Evolutionary conservation across 345 rosid species (phyloP).

Genomic region (Diplotaxis tenuifolia): DNA sequence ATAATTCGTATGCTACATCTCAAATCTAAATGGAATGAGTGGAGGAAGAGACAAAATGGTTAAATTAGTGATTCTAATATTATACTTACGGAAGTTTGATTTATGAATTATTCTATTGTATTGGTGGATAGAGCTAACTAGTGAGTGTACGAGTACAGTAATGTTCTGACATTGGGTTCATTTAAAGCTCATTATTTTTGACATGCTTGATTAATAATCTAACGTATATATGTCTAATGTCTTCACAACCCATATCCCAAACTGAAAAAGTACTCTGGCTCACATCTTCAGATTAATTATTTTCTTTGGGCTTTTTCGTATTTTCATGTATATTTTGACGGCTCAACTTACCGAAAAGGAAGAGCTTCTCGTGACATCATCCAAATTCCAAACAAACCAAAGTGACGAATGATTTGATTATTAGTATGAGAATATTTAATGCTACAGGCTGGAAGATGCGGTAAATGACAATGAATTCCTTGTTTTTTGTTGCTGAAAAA

Average conservation of each 20-base stretch:
- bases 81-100: too few species aligned
- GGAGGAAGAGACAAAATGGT: not conserved
- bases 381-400: too few species aligned
- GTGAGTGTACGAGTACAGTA: not conserved
- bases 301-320: too few species aligned
- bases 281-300: conserved; percentile 1
- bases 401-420: too few species aligned
- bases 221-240: conserved; percentile 18
- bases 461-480: too few species aligned
- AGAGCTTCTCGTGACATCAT: too few species aligned
- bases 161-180: conserved; percentile 1
- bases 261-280: conserved; percentile 24
- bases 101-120: not conserved
- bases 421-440: too few species aligned
- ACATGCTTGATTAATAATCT: not conserved
- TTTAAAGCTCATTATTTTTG: not conserved
- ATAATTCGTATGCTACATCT: too few species aligned
- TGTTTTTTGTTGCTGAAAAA: too few species aligned
- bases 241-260: conserved; percentile 36
- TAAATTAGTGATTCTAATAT: not conserved
- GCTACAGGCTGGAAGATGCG: too few species aligned
- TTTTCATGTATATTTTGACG: too few species aligned
- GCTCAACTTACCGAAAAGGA: too few species aligned
- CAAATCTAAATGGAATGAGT: not conserved
- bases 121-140: not conserved